Conservation (phyloP, 2,329 filamentous ascomycete species). For the Niveomyces coronatus region DNA sequence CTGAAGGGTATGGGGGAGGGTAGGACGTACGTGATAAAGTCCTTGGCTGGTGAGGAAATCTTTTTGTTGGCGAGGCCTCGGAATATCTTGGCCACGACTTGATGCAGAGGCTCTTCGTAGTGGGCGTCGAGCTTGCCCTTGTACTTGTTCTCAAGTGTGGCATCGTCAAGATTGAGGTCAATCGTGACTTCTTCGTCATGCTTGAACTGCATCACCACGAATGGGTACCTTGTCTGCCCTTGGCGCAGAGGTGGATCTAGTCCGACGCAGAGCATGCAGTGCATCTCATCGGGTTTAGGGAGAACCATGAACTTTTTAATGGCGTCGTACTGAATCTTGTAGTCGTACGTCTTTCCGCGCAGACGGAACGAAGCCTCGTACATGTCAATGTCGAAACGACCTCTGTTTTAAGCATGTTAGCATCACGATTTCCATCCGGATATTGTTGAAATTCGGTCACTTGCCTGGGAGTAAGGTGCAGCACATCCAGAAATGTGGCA, state of each 20-base stretch:
- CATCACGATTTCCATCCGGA: too few relatives aligned
- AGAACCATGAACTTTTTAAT: constrained; percentile 99
- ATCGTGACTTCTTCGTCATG: constrained; percentile 94
- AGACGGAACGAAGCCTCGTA: constrained; percentile 96
- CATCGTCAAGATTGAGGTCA: constrained; percentile 91
- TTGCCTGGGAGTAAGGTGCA: constrained; percentile 90
- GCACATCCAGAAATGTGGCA: constrained; percentile 90
- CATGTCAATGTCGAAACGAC: constrained; percentile 99
- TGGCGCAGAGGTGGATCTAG: constrained; percentile 91
- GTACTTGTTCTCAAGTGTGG: constrained; percentile 73
- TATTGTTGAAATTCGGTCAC: constrained; percentile 12
- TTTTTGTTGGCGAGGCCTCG: constrained; percentile 90
- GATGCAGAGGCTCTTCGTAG: constrained; percentile 89
- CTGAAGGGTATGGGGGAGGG: neutral
- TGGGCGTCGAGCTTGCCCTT: constrained; percentile 79
- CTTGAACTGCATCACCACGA: constrained; percentile 98
- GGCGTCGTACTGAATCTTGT: constrained; percentile 97
- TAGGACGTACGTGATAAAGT: constrained; percentile 70
- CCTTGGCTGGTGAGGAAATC: constrained; percentile 84
- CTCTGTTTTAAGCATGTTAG: too few relatives aligned
- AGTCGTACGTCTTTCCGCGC: constrained; percentile 98
- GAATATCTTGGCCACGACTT: constrained; percentile 93
- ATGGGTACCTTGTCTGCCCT: constrained; percentile 94
- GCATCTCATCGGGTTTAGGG: constrained; percentile 95
- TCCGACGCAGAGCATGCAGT: constrained; percentile 89